Base-by-base conservation (phyloP, 139 green algal species). In the Diplosphaera chodatii region DNA sequence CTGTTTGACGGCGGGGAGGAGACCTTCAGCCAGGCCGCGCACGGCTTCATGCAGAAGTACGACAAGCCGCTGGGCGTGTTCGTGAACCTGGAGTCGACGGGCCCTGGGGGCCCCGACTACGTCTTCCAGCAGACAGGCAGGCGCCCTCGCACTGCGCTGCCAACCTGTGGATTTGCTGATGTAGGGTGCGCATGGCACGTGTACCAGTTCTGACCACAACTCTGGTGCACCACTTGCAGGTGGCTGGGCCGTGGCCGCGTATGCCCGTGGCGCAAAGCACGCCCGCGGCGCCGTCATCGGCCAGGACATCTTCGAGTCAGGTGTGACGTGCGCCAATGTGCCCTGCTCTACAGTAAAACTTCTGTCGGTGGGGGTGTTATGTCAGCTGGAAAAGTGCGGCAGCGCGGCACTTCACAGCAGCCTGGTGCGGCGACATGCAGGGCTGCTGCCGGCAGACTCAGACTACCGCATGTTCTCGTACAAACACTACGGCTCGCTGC, bases 1-100 rank as follows among this genome's bases (percentile, higher is more conserved):
- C 75, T 91, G 56, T 82, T 87, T 73, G 93, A 90, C 64, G 84
- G 84, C 18, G 84, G 77, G 16, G 84, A 90, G 77, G 84, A 90
- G 74, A 83, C 84, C 5, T 84, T 88, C 73, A 77, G 28, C 64
- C 48, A 64, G 67, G 73, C 32, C 8, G 67, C 74, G 56, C 67
- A 74, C 27, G 74, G 59, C 33, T 79, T 79, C 66, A 70, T 37
- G 40, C 15, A 66, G 6, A 29, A 69, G 18, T 82, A 34, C 68
- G 71, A 62, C 64, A 23, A 18, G 41, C 6, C 55, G 1, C 55
- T 91, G 30, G 85, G 85, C 16, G 85, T 83, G 10, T 91, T 93
- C 72, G 84, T 94, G 27, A 94, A 94, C 32, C 72, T 94, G 22
- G 88, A 94, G 74, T 84, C 83, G 56, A 93, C 86, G 10, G 89